Evolutionary conservation across 2,329 filamentous ascomycete genomes (phyloP).

Genomic region (Fonsecaea monophora): DNA sequence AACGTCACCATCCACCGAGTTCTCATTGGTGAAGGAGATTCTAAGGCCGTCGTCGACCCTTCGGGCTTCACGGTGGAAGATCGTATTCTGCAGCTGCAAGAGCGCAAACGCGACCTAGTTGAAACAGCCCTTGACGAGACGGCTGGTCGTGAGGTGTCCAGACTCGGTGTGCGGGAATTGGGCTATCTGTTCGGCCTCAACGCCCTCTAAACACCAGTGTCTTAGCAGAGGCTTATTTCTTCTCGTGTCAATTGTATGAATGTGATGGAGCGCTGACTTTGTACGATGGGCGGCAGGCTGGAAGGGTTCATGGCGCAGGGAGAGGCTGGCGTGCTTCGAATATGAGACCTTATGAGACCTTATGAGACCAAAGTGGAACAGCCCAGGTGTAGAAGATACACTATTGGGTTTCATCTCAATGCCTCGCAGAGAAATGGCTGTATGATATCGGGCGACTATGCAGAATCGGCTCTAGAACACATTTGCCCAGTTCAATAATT

Average conservation of each 20-base stretch:
- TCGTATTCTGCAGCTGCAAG: constrained; percentile 78
- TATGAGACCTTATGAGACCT: not conserved
- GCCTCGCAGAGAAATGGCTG: not conserved
- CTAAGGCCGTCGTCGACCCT: not conserved
- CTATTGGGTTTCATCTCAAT: not conserved
- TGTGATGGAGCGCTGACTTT: not conserved
- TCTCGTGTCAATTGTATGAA: not conserved
- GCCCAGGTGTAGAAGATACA: not conserved
- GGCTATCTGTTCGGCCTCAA: constrained; percentile 68
- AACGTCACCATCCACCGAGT: constrained; percentile 81
- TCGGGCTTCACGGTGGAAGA: constrained; percentile 75
- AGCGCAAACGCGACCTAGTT: constrained; percentile 78
- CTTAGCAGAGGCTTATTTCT: not conserved
- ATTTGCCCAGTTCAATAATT: not conserved
- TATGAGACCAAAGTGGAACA: not conserved
- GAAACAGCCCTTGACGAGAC: constrained; percentile 80
- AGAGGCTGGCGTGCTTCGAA: not conserved
- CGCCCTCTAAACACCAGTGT: constrained; percentile 10
- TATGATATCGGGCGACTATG: not conserved
- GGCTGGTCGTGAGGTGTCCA: constrained; percentile 69
- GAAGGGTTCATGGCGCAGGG: not conserved
- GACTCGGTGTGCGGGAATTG: constrained; percentile 71
- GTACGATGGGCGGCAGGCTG: not conserved
- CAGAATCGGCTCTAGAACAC: not conserved
- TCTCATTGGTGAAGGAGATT: constrained; percentile 63